phyloP scores from a whole-genome alignment of 2,329 filamentous ascomycete genomes.

The Exophiala lecanii-corni region DNA sequence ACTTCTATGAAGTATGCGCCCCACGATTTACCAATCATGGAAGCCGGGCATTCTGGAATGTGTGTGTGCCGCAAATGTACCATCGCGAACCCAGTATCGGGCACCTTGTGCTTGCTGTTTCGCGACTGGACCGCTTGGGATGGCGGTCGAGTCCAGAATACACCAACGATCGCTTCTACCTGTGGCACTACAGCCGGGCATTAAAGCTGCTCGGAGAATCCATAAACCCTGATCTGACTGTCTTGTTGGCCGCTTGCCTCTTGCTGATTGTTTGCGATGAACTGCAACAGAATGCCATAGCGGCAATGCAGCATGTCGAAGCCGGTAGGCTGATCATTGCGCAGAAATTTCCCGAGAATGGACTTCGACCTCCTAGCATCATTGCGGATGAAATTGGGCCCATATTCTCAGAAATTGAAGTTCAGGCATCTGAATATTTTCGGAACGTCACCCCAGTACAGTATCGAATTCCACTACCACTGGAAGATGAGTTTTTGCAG shows the following conservation, averaged over 20 bases:
- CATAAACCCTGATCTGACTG: constrained; percentile 7
- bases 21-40: constrained; percentile 27
- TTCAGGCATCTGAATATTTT: constrained; percentile 9
- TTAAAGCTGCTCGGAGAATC: constrained; percentile 8
- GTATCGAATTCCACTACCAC: neutral
- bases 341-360: neutral
- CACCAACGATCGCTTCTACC: constrained; percentile 6
- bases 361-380: too few relatives aligned
- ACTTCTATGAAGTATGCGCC: constrained; percentile 27
- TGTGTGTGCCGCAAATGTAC: constrained; percentile 27
- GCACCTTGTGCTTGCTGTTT: constrained; percentile 28
- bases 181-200: constrained; percentile 18
- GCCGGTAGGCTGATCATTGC: constrained; percentile 13
- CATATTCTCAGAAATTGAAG: constrained; percentile 17
- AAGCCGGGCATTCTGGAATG: constrained; percentile 28
- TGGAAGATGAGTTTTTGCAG: neutral
- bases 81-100: constrained; percentile 27
- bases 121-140: constrained; percentile 3
- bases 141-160: neutral
- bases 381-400: constrained; percentile 15
- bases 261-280: constrained; percentile 20
- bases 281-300: constrained; percentile 10
- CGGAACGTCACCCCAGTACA: constrained; percentile 4
- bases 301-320: constrained; percentile 13
- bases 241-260: constrained; percentile 18